Percentiles rank a stretch among this genome's conserved stretches.
These are phyloP conservation scores for Aspergillus thermomutatus DNA, from an alignment of 2,329 filamentous ascomycete species.

Conservation along the genomic window DNA sequence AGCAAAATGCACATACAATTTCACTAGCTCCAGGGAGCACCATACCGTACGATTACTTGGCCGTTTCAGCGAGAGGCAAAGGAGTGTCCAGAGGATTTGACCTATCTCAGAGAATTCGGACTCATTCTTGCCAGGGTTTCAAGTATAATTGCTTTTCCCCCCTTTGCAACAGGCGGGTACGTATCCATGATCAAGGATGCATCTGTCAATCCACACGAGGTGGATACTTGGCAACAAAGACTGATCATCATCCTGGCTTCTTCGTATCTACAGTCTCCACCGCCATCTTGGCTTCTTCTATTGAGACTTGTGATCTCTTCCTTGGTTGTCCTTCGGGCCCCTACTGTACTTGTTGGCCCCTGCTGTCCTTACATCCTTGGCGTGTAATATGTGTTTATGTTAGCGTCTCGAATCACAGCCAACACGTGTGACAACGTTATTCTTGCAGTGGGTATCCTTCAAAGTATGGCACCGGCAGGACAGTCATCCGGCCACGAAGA, in stretches of 20 bases:
- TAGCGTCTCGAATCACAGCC: background rate
- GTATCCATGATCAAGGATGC: background rate
- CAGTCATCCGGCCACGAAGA: background rate
- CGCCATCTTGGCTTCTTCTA: too few species aligned
- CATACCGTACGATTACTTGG: background rate
- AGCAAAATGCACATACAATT: constrained; percentile 6
- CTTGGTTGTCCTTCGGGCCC: too few species aligned
- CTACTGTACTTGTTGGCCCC: too few species aligned
- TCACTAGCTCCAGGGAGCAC: constrained; percentile 8
- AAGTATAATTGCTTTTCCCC: background rate
- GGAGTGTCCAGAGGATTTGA: background rate
- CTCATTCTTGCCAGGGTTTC: background rate
- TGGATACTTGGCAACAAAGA: too few species aligned
- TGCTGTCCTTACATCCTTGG: too few species aligned
- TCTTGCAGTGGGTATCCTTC: background rate
- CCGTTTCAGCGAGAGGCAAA: background rate
- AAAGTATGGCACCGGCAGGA: background rate
- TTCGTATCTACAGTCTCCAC: background rate
- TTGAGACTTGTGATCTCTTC: too few species aligned
- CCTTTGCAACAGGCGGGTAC: background rate
- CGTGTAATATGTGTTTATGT: too few species aligned
- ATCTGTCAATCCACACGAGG: too few species aligned
- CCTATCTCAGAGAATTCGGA: background rate
- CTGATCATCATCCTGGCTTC: background rate
- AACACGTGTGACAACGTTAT: background rate